These are phyloP conservation scores for Nigrospora sphaerica DNA, from an alignment of 2,329 filamentous ascomycete genomes.

Conservation along the genomic window DNA sequence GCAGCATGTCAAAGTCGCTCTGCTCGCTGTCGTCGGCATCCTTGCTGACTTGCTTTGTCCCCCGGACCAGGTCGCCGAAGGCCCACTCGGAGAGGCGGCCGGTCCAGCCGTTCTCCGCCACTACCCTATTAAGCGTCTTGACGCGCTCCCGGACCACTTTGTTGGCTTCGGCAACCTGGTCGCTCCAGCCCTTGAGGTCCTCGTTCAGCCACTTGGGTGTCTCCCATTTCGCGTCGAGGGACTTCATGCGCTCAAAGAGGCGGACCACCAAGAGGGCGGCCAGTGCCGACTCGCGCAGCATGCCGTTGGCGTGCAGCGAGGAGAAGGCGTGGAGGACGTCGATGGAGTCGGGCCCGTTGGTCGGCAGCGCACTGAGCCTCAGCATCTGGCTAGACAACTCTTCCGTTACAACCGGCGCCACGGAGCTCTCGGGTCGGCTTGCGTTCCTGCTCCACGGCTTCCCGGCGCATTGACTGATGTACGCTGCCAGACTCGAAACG, in stretches of 20 bases:
- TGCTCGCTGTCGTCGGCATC: conserved; percentile 7
- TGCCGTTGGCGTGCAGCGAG: conserved; percentile 26
- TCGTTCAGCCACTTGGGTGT: conserved; percentile 24
- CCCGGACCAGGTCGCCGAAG: conserved; percentile 13
- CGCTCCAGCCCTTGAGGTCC: conserved; percentile 23
- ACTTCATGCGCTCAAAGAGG: conserved; percentile 16
- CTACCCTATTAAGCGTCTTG: conserved; percentile 18
- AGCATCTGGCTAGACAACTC: neutral
- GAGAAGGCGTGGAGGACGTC: conserved; percentile 18
- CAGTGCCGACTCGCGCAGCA: conserved; percentile 28
- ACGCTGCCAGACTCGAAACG: neutral
- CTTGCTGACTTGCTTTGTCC: conserved; percentile 1
- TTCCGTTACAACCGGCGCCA: neutral
- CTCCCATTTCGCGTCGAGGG: conserved; percentile 22
- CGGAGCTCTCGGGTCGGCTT: neutral
- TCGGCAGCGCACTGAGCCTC: neutral
- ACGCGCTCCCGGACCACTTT: conserved; percentile 22
- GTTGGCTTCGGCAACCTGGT: conserved; percentile 14
- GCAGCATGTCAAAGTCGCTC: conserved; percentile 12
- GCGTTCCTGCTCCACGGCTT: neutral
- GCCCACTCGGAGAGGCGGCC: conserved; percentile 27
- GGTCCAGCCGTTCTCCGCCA: conserved; percentile 27
- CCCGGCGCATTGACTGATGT: neutral
- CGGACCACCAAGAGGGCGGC: conserved; percentile 21
- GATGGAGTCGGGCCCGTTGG: neutral